A percentile compares a stretch with the other conserved stretches of the same genome.
These are phyloP conservation scores for Ilex paraguariensis DNA, from an alignment of 305 asterid genomes.

Conservation along the genomic window DNA sequence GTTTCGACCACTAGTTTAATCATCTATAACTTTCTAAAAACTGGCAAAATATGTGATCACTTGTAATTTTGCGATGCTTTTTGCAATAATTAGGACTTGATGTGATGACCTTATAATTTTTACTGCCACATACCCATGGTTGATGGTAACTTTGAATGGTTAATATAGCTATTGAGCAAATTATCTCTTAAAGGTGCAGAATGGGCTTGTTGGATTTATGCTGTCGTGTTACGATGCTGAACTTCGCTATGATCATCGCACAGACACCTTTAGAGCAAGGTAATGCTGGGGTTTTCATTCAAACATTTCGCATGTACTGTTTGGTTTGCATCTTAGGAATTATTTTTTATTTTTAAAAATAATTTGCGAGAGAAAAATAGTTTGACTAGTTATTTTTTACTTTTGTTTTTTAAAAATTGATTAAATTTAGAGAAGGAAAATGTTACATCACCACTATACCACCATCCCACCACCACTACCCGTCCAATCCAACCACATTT, in stretches of 20 bases:
- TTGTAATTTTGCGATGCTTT: not conserved
- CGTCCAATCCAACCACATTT: not conserved
- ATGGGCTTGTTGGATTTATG: constrained; percentile 75
- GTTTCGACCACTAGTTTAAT: too few species aligned
- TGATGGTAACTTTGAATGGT: too few species aligned
- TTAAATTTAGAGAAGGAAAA: too few species aligned
- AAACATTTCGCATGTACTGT: not conserved
- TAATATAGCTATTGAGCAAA: not conserved
- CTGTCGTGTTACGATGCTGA: constrained; percentile 94
- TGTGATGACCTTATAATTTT: not conserved
- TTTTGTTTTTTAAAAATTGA: too few species aligned
- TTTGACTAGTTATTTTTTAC: too few species aligned
- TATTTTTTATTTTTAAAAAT: too few species aligned
- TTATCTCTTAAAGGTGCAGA: constrained; percentile 44
- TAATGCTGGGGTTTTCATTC: constrained; percentile 9
- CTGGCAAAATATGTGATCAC: not conserved
- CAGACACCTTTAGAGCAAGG: constrained; percentile 78
- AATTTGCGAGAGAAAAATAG: too few species aligned
- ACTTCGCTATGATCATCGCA: constrained; percentile 55
- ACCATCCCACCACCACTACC: not conserved
- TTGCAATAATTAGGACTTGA: not conserved
- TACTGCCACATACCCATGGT: too few species aligned
- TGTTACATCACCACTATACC: too few species aligned
- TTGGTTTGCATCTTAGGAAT: too few species aligned
- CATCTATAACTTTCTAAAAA: too few species aligned